Conservation (phyloP, 192 early-diverging fungal genomes). For the Gonapodya prolifera region DNA sequence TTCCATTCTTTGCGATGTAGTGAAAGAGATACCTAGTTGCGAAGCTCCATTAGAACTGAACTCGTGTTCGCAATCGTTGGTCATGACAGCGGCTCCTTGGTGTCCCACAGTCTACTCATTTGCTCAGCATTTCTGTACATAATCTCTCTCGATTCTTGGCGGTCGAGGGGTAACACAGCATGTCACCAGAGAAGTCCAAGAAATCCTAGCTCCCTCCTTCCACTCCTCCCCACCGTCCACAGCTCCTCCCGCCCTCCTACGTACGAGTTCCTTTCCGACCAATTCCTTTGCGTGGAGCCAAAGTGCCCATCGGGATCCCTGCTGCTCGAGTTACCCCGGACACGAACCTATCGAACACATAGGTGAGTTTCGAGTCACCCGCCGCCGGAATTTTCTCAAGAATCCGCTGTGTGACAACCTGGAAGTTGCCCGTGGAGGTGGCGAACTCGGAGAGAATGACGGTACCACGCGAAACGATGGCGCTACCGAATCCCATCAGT, state of each 20-base stretch:
- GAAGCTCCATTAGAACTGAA: too few species aligned
- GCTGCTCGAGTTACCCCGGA: not conserved
- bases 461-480: constrained; percentile 62
- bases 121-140: too few species aligned
- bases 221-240: not conserved
- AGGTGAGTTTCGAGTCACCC: constrained; percentile 85
- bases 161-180: too few species aligned
- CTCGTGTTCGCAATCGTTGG: too few species aligned
- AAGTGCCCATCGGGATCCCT: not conserved
- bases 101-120: too few species aligned
- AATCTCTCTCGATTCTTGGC: too few species aligned
- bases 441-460: constrained; percentile 75
- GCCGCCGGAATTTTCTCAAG: constrained; percentile 78
- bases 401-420: constrained; percentile 68
- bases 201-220: too few species aligned
- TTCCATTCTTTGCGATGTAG: constrained; percentile 63
- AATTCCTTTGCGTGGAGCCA: not conserved
- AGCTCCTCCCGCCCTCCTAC: too few species aligned
- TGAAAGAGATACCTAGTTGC: constrained; percentile 71
- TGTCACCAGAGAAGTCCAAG: too few species aligned
- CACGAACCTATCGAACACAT: constrained; percentile 69
- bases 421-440: constrained; percentile 68
- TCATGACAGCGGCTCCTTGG: too few species aligned
- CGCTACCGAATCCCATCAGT: too few species aligned
- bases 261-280: too few species aligned